These are phyloP conservation scores for Macrotyloma uniflorum DNA, from an alignment of 306 rosid genomes.

Conservation along the genomic window DNA sequence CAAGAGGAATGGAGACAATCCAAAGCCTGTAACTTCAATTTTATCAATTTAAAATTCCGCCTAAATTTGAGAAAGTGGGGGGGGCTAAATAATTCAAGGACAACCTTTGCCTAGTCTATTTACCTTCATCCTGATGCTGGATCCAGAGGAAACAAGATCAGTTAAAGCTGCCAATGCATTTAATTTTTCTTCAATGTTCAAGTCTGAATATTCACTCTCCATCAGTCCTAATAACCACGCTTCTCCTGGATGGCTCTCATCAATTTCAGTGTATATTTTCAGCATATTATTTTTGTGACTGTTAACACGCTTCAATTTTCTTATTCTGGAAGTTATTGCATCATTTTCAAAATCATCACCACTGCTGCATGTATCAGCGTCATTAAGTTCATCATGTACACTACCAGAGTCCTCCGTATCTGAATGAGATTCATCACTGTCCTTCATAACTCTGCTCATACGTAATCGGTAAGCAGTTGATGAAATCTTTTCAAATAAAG, in stretches of 20 bases:
- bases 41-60: conserved; percentile 15
- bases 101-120: conserved; percentile 24
- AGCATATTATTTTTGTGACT: conserved; percentile 42
- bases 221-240: conserved; percentile 87
- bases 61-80: neutral
- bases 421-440: conserved; percentile 68
- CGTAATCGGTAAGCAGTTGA: conserved; percentile 89
- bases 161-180: conserved; percentile 77
- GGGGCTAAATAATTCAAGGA: neutral
- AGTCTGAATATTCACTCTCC: conserved; percentile 92
- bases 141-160: conserved; percentile 84
- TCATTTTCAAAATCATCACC: conserved; percentile 66
- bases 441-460: conserved; percentile 53
- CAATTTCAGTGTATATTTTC: conserved; percentile 71
- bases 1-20: neutral
- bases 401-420: conserved; percentile 85
- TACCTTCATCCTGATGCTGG: conserved; percentile 84
- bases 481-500: conserved; percentile 93
- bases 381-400: conserved; percentile 67
- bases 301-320: conserved; percentile 40
- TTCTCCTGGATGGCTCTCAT: conserved; percentile 93
- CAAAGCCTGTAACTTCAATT: neutral
- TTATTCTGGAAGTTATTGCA: conserved; percentile 48
- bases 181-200: conserved; percentile 90
- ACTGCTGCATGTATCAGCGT: conserved; percentile 55